phyloP scores from a whole-genome alignment of 805 yeast genomes.

The Kuraishia cidri region DNA sequence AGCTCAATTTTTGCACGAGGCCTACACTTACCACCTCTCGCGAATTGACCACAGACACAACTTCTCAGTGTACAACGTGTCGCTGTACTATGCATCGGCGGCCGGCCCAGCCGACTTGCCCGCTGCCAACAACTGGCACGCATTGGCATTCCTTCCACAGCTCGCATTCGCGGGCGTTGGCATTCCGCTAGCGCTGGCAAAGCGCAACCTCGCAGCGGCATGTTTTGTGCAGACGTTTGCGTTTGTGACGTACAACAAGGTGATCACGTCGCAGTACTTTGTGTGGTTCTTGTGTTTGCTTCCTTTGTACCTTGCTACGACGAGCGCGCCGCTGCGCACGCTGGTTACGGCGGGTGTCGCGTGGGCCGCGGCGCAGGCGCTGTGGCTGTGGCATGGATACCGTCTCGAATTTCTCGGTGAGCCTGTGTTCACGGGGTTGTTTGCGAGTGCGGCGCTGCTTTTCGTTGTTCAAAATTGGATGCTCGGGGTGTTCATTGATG shows the following conservation, averaged over 20 bases:
- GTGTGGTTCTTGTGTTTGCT: constrained; percentile 86
- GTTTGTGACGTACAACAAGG: constrained; percentile 75
- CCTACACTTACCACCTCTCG: constrained; percentile 75
- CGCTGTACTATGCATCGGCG: constrained; percentile 56
- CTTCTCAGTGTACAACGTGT: constrained; percentile 78
- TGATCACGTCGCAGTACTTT: constrained; percentile 91
- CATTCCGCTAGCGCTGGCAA: constrained; percentile 41
- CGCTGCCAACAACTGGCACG: no score
- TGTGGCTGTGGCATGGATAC: constrained; percentile 78
- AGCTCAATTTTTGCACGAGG: constrained; percentile 60
- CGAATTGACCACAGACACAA: constrained; percentile 93
- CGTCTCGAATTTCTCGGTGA: constrained; percentile 72
- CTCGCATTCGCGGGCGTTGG: constrained; percentile 46
- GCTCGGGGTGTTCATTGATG: constrained; percentile 45
- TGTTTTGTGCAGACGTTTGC: constrained; percentile 70
- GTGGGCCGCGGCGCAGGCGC: constrained; percentile 68
- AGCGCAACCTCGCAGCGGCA: constrained; percentile 34
- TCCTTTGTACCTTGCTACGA: constrained; percentile 57
- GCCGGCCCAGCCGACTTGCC: constrained; percentile 6
- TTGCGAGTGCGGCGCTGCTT: constrained; percentile 46
- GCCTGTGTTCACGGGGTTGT: constrained; percentile 52
- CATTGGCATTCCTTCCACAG: constrained; percentile 82
- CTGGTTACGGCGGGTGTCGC: constrained; percentile 33
- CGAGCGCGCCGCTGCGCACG: constrained; percentile 23
- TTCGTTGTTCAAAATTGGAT: constrained; percentile 56